Evolutionary conservation across 2,329 filamentous ascomycete species (phyloP), one percentile per base, ranked within the genome.

Genomic region (Neobulgaria alba): DNA sequence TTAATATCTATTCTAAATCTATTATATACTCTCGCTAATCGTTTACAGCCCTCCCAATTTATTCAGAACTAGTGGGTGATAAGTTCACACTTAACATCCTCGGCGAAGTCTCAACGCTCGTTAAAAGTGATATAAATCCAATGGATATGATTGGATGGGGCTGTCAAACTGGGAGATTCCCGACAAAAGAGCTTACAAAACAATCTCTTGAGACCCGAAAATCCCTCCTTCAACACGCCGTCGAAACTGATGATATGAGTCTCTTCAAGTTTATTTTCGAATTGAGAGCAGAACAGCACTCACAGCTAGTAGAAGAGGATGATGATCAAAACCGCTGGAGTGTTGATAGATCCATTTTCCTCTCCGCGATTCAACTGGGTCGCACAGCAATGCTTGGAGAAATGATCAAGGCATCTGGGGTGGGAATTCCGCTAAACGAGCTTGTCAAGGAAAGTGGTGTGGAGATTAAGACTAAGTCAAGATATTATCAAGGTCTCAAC

Each of bases 71-170:
- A 30, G 63, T 86, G 19, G 73, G 82, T 49, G 74, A 81, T 10
- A 67, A 72, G 26, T 85, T 84, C 57, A 92, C 85, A 0, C 73
- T 90, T 38, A 82, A 92, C 12, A 77, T 86, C 50, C 70, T 92
- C 42, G 82, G 82, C 0, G 73, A 85, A 48, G 67, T 83, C 3
- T 75, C 75, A 0, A 79, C 73, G 55, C 70, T 81, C 41, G 81
- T 87, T 43, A 79, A 84, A 56, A 84, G 82, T 42, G 62, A 67
- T 12, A 62, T 71, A 7, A 69, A 68, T 26, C 79, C 85, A 2
- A 55, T 73, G 1, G 48, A 59, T 0, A 58, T 84, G 41, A 58
- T 88, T 4, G 49, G 56, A 3, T 67, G 61, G 58, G 1, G 1
- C 1, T 66, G 61, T 12, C 54, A 60, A 5, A 59, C 59, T 1